Evolutionary conservation across 768 basidiomycete genomes (phyloP).

Genomic region (Mycena maculata): DNA sequence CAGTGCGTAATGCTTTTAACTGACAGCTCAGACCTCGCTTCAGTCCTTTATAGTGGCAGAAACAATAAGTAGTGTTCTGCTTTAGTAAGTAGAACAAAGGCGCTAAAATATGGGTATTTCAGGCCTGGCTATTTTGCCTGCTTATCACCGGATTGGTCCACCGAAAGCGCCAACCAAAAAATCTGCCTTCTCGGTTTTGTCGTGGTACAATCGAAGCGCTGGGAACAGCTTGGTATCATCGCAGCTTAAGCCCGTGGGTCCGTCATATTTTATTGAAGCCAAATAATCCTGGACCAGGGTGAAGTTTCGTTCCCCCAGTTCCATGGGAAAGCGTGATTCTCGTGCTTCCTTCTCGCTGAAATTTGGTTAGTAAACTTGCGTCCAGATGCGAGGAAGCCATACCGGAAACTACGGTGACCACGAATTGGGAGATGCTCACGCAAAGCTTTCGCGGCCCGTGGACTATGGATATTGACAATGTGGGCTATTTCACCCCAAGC

Average conservation of each 20-base stretch:
- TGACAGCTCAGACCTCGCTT: too few species aligned
- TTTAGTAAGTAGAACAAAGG: too few species aligned
- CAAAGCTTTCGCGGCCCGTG: conserved; percentile 41
- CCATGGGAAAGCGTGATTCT: conserved; percentile 37
- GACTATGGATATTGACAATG: conserved; percentile 41
- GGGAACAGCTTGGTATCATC: conserved; percentile 52
- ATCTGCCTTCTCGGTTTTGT: conserved; percentile 30
- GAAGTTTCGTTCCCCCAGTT: conserved; percentile 37
- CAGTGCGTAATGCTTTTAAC: too few species aligned
- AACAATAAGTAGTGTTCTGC: too few species aligned
- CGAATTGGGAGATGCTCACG: conserved; percentile 33
- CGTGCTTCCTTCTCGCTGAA: conserved; percentile 25
- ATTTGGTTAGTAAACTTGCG: not conserved
- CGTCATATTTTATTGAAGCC: conserved; percentile 32
- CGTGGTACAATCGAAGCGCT: conserved; percentile 38
- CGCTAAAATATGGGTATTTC: too few species aligned
- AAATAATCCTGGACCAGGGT: conserved; percentile 34
- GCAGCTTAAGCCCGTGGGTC: conserved; percentile 44
- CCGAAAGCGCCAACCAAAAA: conserved; percentile 42
- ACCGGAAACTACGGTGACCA: conserved; percentile 28
- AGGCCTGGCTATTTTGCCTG: too few species aligned
- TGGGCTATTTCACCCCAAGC: conserved; percentile 44
- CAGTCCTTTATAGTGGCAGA: too few species aligned
- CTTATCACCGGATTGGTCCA: conserved; percentile 41
- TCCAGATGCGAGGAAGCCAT: not conserved